Evolutionary conservation across 495 filamentous ascomycete species (phyloP), one percentile per base, ranked within the genome.

Genomic region (Evansstolkia leycettana): DNA sequence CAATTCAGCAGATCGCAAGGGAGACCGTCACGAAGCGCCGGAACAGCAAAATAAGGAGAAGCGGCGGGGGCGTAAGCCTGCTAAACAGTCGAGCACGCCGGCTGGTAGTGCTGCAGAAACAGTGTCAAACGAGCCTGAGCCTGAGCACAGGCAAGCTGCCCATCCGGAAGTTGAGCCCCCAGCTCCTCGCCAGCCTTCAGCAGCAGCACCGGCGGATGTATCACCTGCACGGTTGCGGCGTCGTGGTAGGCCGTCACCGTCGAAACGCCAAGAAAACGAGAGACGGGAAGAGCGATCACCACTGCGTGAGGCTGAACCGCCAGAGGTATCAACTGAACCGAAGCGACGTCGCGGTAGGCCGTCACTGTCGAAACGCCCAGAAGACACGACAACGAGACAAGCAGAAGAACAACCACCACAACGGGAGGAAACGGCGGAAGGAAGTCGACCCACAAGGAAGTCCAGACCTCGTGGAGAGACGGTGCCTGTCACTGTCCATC

Each of bases 401-500:
- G 35, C 20, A 7, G 37, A 47, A 17, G 37, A 31, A 24, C 31
- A 36, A 9, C 32, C 44, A 33, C 37, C 46, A 9, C 33, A 42
- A 25, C 52, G 45, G 14, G 36, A 42, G 37, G 31, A 16, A 31
- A 49, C 48, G 52, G 57, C 46, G 31, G 41, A 36, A 12, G 38
- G 46, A 40, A 45, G 42, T 19, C 42, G 30, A 29, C 17, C 34
- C 13, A 37, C 36, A 12, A 38, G 41, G 31, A 58, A 48, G 34
- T 35, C 51, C 17, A 51, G 47, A 33, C 48, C 53, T 26, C 59
- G 60, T 16, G 64, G 59, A 6, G 60, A 64, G 37, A 65, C 58
- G 1, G 57, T 67, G 0, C 56, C 61, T 12, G 56, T 67, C 13
- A 67, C 61, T 7, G 57, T 67, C 12, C 60, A 65, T 37, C 64